A percentile compares a stretch with the other conserved stretches of the same genome.
phyloP scores from a whole-genome alignment of 768 basidiomycete species.

The Trametes meyenii region DNA sequence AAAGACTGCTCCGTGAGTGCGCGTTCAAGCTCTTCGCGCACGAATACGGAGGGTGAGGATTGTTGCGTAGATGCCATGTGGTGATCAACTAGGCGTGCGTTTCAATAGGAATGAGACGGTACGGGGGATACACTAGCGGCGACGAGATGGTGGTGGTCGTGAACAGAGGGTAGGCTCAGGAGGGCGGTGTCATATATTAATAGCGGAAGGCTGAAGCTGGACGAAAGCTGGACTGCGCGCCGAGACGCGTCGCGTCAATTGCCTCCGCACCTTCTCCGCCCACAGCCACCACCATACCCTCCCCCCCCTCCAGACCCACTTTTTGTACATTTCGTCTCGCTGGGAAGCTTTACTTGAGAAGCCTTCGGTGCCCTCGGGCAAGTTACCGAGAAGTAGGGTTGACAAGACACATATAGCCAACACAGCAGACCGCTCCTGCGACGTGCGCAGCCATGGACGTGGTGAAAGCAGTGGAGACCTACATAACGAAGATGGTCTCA shows the following conservation, averaged over 20 bases:
- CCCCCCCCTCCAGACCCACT: neutral
- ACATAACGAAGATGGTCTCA: constrained; percentile 86
- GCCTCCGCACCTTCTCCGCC: constrained; percentile 5
- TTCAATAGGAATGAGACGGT: neutral
- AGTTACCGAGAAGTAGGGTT: neutral
- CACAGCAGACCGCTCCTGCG: neutral
- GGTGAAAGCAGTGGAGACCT: constrained; percentile 92
- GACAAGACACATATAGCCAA: neutral
- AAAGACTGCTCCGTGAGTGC: constrained; percentile 63
- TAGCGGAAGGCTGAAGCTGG: constrained; percentile 9
- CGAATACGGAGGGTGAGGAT: constrained; percentile 31
- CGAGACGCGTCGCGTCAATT: constrained; percentile 17
- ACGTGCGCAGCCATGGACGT: constrained; percentile 72
- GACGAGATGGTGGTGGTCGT: neutral
- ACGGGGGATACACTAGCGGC: neutral
- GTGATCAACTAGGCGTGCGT: neutral
- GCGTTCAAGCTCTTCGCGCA: constrained; percentile 51
- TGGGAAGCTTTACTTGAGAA: neutral
- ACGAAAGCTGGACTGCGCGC: constrained; percentile 5
- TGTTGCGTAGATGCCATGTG: constrained; percentile 3
- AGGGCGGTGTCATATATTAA: constrained; percentile 15
- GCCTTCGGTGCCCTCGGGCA: neutral
- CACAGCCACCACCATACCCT: constrained; percentile 8
- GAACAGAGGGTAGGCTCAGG: neutral
- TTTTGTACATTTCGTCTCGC: neutral